Base-by-base conservation (phyloP, 139 green algal genomes). In the Auxenochlorella pyrenoidosa region DNA sequence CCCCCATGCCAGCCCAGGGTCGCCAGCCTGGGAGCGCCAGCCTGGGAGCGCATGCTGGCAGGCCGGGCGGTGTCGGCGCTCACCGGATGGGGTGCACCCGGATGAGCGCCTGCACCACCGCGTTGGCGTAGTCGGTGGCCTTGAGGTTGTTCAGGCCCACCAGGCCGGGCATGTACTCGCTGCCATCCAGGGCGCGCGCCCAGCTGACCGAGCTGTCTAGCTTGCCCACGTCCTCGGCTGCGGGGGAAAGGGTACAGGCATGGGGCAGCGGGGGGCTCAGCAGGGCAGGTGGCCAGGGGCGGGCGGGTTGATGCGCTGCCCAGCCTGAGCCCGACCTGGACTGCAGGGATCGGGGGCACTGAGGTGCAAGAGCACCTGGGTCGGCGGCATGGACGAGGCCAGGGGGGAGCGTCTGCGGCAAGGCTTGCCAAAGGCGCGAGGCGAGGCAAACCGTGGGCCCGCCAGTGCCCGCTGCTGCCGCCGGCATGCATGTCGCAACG, bases 101-200 rank as follows among this genome's bases (percentile, higher is more conserved):
- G 21, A 92, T 89, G 36, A 94, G 83, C 54, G 84, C 44, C 86
- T 92, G 87, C 40, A 99, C 84, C 80, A 98, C 90, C 41, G 96
- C 97, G 87, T 99, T 99, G 68, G 94, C 95, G 83, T 99, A 99
- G 88, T 99, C 98, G 77, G 97, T 98, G 38, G 75, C 76, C 83
- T 96, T 96, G 93, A 99, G 97, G 94, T 99, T 98, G 92, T 99
- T 99, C 41, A 99, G 90, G 1, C 97, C 97, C 70, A 99, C 95
- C 90, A 98, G 91, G 1, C 97, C 97, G 0, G 96, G 96, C 95
- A 99, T 99, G 94, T 98, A 99, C 87, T 99, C 96, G 16, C 87
- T 95, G 75, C 97, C 97, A 83, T 99, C 97, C 87, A 99, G 91
- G 16, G 97, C 94, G 8, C 97, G 91, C 18, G 94, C 92, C 97